Percentiles rank a stretch among this genome's conserved stretches.
phyloP scores from a whole-genome alignment of 805 yeast species.

The Metschnikowia reukaufii region DNA sequence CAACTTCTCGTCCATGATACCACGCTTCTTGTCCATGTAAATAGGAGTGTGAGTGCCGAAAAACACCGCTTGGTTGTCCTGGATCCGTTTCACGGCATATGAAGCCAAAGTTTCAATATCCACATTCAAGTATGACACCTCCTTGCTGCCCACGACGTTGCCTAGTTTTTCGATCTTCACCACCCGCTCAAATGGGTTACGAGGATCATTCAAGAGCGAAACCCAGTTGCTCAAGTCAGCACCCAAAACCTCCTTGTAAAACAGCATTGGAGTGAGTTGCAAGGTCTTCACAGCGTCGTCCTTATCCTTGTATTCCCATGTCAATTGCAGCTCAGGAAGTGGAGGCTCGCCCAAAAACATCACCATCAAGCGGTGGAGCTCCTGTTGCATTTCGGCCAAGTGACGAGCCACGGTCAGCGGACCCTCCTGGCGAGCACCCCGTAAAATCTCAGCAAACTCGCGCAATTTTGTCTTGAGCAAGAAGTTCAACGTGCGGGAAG shows the following conservation, averaged over 20 bases:
- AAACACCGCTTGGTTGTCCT: conserved; percentile 21
- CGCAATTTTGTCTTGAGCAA: conserved; percentile 22
- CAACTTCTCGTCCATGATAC: conserved; percentile 22
- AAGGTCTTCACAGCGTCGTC: conserved; percentile 15
- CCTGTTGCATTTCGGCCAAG: conserved; percentile 18
- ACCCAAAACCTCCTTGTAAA: conserved; percentile 19
- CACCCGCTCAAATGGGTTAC: conserved; percentile 19
- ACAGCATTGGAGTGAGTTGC: conserved; percentile 20
- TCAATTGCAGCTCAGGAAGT: conserved; percentile 11
- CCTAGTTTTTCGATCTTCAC: conserved; percentile 21
- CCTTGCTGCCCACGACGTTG: conserved; percentile 20
- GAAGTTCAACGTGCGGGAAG: conserved; percentile 21
- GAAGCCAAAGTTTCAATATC: conserved; percentile 16
- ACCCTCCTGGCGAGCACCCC: conserved; percentile 7
- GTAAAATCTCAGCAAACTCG: conserved; percentile 22
- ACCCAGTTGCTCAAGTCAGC: conserved; percentile 19
- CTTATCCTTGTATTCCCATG: conserved; percentile 21
- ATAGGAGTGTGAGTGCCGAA: conserved; percentile 25
- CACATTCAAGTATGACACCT: conserved; percentile 22
- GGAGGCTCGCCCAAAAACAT: conserved; percentile 25
- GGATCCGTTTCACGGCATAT: conserved; percentile 19
- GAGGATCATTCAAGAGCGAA: conserved; percentile 23
- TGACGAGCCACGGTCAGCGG: neutral
- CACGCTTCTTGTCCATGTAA: conserved; percentile 23
- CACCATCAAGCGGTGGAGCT: conserved; percentile 21